phyloP scores from a whole-genome alignment of 306 rosid genomes.

The Cucurbita ficifolia region DNA sequence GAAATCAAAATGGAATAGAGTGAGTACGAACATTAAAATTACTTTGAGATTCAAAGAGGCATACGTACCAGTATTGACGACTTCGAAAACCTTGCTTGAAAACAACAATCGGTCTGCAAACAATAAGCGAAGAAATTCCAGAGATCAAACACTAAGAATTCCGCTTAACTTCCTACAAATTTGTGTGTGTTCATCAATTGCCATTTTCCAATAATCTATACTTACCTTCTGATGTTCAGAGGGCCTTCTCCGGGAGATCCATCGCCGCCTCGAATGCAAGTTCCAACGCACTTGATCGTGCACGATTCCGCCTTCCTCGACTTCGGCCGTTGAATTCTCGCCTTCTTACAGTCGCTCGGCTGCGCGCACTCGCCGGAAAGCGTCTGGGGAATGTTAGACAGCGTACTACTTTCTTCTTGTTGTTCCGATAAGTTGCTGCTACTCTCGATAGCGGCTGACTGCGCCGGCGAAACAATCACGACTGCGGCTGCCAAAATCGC shows the following conservation, averaged over 20 bases:
- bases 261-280: conserved; percentile 85
- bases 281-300: conserved; percentile 66
- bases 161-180: background rate
- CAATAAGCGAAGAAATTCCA: background rate
- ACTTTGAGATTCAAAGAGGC: background rate
- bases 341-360: conserved; percentile 41
- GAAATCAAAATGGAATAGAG: too few species aligned
- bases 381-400: conserved; percentile 71
- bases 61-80: conserved; percentile 67
- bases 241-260: conserved; percentile 99
- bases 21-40: too few species aligned
- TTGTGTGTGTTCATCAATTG: too few species aligned
- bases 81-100: conserved; percentile 93
- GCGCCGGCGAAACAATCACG: conserved; percentile 16
- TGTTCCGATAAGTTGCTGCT: conserved; percentile 11
- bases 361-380: conserved; percentile 58
- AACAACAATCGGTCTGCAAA: conserved; percentile 60
- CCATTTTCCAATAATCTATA: background rate
- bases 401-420: conserved; percentile 33
- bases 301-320: conserved; percentile 83
- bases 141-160: background rate
- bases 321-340: conserved; percentile 69
- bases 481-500: conserved; percentile 32
- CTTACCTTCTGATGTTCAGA: conserved; percentile 43
- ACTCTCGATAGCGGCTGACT: conserved; percentile 8